Evolutionary conservation across 495 filamentous ascomycete genomes (phyloP), one percentile per base, ranked within the genome.

Genomic region (Parmelia sp.): DNA sequence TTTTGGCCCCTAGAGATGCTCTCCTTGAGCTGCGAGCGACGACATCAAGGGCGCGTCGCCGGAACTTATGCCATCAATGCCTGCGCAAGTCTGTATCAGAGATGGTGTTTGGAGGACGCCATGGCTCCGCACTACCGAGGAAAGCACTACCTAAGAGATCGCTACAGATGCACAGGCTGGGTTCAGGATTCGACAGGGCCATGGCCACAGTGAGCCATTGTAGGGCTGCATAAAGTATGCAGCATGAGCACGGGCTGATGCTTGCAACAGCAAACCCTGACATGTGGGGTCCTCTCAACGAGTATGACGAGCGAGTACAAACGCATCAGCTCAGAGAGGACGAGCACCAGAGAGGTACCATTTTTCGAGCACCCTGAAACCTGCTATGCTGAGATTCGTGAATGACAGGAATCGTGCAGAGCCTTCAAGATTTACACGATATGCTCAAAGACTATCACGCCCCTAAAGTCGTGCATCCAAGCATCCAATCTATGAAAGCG

Each of bases 371-470:
- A 21, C 7, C 17, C 10, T 1, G 14, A 0, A 55, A 17, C 14
- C 51, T 12, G 17, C 51, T 15, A 4, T 55, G 15, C 51, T 33
- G 29, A 55, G 27, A 14, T 33, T 21, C 17, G 33, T 55, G 5
- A 23, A 53, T 53, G 25, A 31, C 29, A 55, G 51, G 90, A 91
- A 94, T 98, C 65, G 89, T 98, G 59, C 86, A 93, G 68, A 85
- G 81, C 69, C 82, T 98, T 5, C 92, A 98, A 73, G 86, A 92
- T 70, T 83, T 98, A 21, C 91, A 96, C 74, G 86, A 96, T 62
- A 87, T 90, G 65, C 84, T 98, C 6, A 80, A 82, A 66, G 75
- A 82, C 55, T 97, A 97, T 76, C 73, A 78, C 10, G 83, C 91
- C 0, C 89, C 85, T 1, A 76, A 82, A 36, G 88, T 96, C 42